Base-by-base conservation (phyloP, 169 alveolate genomes). In the Pseudocohnilembus persalinus region DNA sequence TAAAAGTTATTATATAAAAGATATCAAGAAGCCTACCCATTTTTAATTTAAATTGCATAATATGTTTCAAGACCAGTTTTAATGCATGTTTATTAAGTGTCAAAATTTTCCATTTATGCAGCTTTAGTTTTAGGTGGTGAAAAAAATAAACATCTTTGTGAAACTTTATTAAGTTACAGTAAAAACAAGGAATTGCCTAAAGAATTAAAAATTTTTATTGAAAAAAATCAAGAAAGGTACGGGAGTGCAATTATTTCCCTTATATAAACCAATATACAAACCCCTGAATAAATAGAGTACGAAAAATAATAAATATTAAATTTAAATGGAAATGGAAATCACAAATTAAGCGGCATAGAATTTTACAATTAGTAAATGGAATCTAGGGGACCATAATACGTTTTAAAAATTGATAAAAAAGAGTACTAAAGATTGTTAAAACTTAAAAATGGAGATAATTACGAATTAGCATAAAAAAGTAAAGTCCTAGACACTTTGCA, bases 1-100 rank as follows among this genome's bases (percentile, higher is more conserved):
- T 49, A 11, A 4, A 49, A 49, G 20, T 49, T 20, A 11, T 49
- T 20, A 49, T 79, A 28, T 75, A 79, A 49, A 30, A 35, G 32
- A 79, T 79, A 79, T 64, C n/a, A 79, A 49, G 84, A 79, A 63
- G 76, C 73, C 15, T 64, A 79, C 63, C 63, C 35, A 0, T 79
- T 79, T 79, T 49, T 79, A 0, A 79, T 79, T 26, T 29, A 79
- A 79, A 79, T 79, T n/a, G 84, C 84, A 15, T 74, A 79, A 29
- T 73, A 68, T 28, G 76, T 49, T 24, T 49, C 35, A n/a, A 79
- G 64, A 30, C 84, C 84, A 49, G 64, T 34, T 11, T 63, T 79
- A 28, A 63, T 79, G 6, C 84, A 79, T 63, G 76, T 63, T 0
- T 79, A 79, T 79, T 49, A 79, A 63, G 49, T 79, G 28, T 49